These are phyloP conservation scores for Pulveroboletus ravenelii DNA, from an alignment of 768 basidiomycete species.

Conservation along the genomic window DNA sequence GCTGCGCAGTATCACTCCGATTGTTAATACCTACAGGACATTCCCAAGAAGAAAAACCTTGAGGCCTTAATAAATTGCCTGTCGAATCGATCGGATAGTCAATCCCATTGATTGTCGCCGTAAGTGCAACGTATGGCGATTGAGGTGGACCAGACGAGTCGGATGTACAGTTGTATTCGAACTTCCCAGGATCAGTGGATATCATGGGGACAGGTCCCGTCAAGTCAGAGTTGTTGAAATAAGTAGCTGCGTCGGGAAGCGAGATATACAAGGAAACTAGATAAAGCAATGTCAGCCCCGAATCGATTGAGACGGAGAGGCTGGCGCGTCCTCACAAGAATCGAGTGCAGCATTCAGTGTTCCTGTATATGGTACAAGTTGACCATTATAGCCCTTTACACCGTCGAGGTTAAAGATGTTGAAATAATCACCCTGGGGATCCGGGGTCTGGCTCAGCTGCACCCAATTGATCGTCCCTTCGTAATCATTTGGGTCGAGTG, in stretches of 20 bases:
- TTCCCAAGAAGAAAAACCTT: background rate
- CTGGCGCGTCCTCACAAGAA: slow-evolving; percentile 17
- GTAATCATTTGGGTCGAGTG: slow-evolving; percentile 29
- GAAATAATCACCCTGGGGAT: slow-evolving; percentile 10
- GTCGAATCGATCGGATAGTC: slow-evolving; percentile 29
- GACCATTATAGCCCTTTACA: slow-evolving; percentile 28
- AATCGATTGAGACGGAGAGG: background rate
- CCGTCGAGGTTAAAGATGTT: slow-evolving; percentile 26
- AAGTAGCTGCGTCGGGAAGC: slow-evolving; percentile 16
- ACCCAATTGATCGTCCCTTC: slow-evolving; percentile 32
- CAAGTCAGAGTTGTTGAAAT: slow-evolving; percentile 15
- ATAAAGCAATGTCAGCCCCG: background rate
- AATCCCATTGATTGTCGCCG: slow-evolving; percentile 29
- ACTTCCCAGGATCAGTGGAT: background rate
- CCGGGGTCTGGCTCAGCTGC: slow-evolving; percentile 16
- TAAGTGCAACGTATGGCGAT: slow-evolving; percentile 22
- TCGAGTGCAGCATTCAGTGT: slow-evolving; percentile 20
- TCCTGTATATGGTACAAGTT: slow-evolving; percentile 18
- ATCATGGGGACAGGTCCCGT: slow-evolving; percentile 22
- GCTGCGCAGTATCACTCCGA: slow-evolving; percentile 9
- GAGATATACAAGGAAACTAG: slow-evolving; percentile 14
- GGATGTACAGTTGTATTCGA: slow-evolving; percentile 17
- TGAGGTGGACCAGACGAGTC: slow-evolving; percentile 1
- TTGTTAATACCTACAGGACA: slow-evolving; percentile 24
- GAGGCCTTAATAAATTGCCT: slow-evolving; percentile 19